Percentiles rank a stretch among this genome's conserved stretches.
Conservation (phyloP, 345 rosid species). For the Bruguiera gymnorhiza region DNA sequence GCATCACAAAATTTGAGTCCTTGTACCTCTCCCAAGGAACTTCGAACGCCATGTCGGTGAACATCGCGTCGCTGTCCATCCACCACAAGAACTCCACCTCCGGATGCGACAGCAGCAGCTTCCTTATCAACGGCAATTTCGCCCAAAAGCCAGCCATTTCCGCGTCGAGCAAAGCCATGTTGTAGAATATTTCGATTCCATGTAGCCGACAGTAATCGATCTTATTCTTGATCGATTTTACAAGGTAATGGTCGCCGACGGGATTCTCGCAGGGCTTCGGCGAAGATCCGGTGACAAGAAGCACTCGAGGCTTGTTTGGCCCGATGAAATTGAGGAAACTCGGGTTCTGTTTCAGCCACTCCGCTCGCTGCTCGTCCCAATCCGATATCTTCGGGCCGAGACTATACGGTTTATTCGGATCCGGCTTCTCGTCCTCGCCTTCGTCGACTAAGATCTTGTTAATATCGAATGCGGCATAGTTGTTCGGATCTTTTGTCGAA, state of each 20-base stretch:
- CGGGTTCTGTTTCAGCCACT: conserved; percentile 59
- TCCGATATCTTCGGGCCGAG: conserved; percentile 60
- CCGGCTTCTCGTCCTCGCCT: conserved; percentile 43
- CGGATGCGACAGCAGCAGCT: conserved; percentile 60
- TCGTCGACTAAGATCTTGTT: conserved; percentile 45
- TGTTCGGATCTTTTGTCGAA: conserved; percentile 20
- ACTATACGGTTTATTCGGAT: conserved; percentile 43
- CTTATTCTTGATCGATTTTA: no score
- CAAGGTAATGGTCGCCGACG: conserved; percentile 9
- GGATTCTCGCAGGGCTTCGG: conserved; percentile 11
- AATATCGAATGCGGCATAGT: conserved; percentile 46
- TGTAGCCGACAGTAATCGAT: no score
- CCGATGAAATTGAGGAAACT: conserved; percentile 46
- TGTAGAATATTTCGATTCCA: no score
- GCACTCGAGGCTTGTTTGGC: conserved; percentile 57
- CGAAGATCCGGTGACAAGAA: conserved; percentile 72
- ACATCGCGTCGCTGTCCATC: conserved; percentile 83
- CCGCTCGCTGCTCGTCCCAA: conserved; percentile 59
- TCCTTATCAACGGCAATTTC: conserved; percentile 56
- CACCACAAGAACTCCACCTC: conserved; percentile 73
- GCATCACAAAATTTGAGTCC: conserved; percentile 60
- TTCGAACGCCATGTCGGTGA: conserved; percentile 76
- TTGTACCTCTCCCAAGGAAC: conserved; percentile 78
- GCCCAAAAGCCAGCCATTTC: no score
- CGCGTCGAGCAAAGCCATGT: no score